These are phyloP conservation scores for Aurifilum marmelostoma DNA, from an alignment of 2,329 filamentous ascomycete genomes.

Conservation along the genomic window DNA sequence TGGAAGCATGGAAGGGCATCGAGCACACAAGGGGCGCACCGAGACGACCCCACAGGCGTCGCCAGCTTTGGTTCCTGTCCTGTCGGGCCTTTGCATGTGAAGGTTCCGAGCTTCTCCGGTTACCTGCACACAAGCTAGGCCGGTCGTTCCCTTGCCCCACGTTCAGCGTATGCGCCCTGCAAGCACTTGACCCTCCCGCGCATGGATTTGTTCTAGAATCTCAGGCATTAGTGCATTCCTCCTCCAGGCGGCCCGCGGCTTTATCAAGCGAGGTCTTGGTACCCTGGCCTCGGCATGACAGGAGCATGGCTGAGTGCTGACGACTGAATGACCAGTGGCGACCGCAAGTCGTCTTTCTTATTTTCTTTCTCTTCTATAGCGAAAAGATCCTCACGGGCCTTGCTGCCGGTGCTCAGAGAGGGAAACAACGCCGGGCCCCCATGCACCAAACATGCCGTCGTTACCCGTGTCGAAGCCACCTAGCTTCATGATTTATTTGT, in stretches of 20 bases:
- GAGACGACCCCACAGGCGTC: conserved; percentile 3
- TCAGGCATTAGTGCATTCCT: not conserved
- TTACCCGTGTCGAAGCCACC: not conserved
- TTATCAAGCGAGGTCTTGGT: not conserved
- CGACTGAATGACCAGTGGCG: not conserved
- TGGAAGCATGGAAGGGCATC: not conserved
- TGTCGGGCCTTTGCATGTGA: not conserved
- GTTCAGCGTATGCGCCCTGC: not conserved
- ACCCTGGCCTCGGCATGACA: conserved; percentile 6
- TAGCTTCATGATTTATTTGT: not conserved
- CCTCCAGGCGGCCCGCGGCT: not conserved
- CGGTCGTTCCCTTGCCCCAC: conserved; percentile 3
- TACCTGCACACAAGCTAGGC: not conserved
- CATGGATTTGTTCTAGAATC: conserved; percentile 5
- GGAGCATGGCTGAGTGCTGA: not conserved
- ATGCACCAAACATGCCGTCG: not conserved
- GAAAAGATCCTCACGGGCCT: not conserved
- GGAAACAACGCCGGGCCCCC: not conserved
- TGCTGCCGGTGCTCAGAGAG: not conserved
- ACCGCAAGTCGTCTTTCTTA: not conserved
- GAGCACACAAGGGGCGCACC: not conserved
- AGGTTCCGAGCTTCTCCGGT: conserved; percentile 1
- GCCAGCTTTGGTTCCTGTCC: conserved; percentile 2
- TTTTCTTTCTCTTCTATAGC: not conserved
- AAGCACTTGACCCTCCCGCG: not conserved